A percentile compares a stretch with the other conserved stretches of the same genome.
Evolutionary conservation across 2,329 filamentous ascomycete genomes (phyloP).

Genomic region (Ascochyta rabiei): DNA sequence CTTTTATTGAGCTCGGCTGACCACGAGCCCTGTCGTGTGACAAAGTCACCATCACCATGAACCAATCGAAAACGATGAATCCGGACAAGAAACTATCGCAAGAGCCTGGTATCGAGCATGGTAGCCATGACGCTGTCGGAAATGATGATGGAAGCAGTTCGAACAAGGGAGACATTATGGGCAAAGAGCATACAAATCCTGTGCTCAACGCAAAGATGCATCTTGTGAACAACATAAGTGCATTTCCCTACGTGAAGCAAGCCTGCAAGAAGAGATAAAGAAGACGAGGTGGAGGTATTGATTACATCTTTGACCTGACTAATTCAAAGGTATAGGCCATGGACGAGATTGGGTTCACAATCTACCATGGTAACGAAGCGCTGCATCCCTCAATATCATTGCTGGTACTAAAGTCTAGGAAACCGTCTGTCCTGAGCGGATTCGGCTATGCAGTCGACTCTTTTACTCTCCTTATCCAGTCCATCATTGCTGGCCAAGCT

Average conservation of each 20-base stretch:
- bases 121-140: background rate
- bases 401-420: slow-evolving; percentile 1
- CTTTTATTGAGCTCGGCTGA: no score
- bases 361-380: slow-evolving; percentile 56
- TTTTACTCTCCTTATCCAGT: slow-evolving; percentile 65
- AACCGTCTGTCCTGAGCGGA: slow-evolving; percentile 65
- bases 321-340: slow-evolving; percentile 46
- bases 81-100: slow-evolving; percentile 12
- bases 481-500: slow-evolving; percentile 65
- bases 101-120: slow-evolving; percentile 17
- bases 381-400: background rate
- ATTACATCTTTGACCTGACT: background rate
- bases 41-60: background rate
- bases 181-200: slow-evolving; percentile 64
- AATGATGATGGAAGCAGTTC: slow-evolving; percentile 20
- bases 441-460: slow-evolving; percentile 67
- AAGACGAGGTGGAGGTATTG: background rate
- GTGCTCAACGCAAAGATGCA: slow-evolving; percentile 71
- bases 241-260: background rate
- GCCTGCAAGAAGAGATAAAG: background rate
- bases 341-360: slow-evolving; percentile 60
- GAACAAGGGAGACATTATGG: slow-evolving; percentile 60
- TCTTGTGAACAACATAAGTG: slow-evolving; percentile 68
- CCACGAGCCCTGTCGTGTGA: background rate
- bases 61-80: background rate